Conservation (phyloP, 2,329 filamentous ascomycete genomes). For the Aschersonia sp. region DNA sequence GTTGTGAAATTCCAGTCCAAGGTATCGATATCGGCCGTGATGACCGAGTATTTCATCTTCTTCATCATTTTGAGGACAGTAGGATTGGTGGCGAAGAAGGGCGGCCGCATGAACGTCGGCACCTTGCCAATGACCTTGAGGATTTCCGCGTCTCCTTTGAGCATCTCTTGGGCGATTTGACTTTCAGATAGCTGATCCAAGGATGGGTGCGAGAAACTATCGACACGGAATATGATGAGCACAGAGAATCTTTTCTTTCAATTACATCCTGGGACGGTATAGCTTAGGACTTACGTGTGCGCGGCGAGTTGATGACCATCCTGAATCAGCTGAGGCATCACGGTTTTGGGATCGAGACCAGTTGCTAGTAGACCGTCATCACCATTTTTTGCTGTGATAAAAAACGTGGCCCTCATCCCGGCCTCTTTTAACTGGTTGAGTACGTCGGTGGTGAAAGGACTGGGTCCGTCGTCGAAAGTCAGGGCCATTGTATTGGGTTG, state of each 20-base stretch:
- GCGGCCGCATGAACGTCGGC: slow-evolving; percentile 21
- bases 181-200: slow-evolving; percentile 12
- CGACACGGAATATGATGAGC: neutral
- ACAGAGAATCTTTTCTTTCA: slow-evolving; percentile 3
- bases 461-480: slow-evolving; percentile 25
- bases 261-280: neutral
- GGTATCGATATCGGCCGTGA: slow-evolving; percentile 40
- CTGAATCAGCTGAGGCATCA: slow-evolving; percentile 23
- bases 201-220: slow-evolving; percentile 18
- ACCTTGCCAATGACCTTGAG: slow-evolving; percentile 13
- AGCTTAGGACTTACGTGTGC: slow-evolving; percentile 18
- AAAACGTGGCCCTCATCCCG: slow-evolving; percentile 15
- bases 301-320: slow-evolving; percentile 41
- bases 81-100: slow-evolving; percentile 20
- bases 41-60: slow-evolving; percentile 32
- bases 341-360: slow-evolving; percentile 5
- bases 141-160: slow-evolving; percentile 17
- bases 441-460: slow-evolving; percentile 17
- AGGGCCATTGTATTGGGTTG: slow-evolving; percentile 15
- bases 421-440: slow-evolving; percentile 14
- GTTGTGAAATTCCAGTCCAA: slow-evolving; percentile 36
- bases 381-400: slow-evolving; percentile 9
- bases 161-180: slow-evolving; percentile 15
- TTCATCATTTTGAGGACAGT: slow-evolving; percentile 7
- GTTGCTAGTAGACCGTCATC: neutral